Base-by-base conservation (phyloP, 2,329 filamentous ascomycete species). In the Monosporascus sp. region DNA sequence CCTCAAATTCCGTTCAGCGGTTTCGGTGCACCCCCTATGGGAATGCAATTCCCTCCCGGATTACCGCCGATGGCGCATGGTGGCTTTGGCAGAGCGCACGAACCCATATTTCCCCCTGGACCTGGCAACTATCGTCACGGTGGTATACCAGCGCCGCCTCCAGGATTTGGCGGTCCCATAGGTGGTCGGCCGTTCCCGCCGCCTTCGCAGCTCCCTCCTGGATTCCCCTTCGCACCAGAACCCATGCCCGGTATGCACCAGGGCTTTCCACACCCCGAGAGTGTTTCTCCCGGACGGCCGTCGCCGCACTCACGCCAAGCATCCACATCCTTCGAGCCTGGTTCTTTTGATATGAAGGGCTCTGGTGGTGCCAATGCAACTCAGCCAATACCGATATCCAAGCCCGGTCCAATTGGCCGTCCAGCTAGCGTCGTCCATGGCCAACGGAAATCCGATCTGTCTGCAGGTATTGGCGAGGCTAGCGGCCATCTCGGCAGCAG, bases 401-500 rank as follows among this genome's bases (percentile, higher is more conserved):
- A 46, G 17, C 43, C 43, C 43, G 43, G 22, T 3, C 43, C 89
- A 1, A 93, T 95, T 56, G 81, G 87, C 46, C 82, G 91, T 51
- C 93, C 92, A 26, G 84, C 86, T 17, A 96, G 91, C 68, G 83
- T 82, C 24, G 79, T 78, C 17, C 78, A 81, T 47, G 80, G 79
- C 15, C 78, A 77, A 45, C 73, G 74, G 20, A 64, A 49, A 63
- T 63, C 48, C 54, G 63, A 55, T 58, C 57, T 58, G 58, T 77
- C 78, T 26, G 72, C 75, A 28, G 85, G 87, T 52, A 75, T 91
- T 20, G 90, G 93, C 52, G 83, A 89, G 48, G 74, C 89, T 51
- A 87, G 85, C 57, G 82, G 87, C 56, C 91, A 94, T 62, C 78
- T 99, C 26, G 94, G 94, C 14, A 97, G 93, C 70, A 92, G 91